phyloP scores from a whole-genome alignment of 1,139 yeast genomes.

The Candida labiduridarum region DNA sequence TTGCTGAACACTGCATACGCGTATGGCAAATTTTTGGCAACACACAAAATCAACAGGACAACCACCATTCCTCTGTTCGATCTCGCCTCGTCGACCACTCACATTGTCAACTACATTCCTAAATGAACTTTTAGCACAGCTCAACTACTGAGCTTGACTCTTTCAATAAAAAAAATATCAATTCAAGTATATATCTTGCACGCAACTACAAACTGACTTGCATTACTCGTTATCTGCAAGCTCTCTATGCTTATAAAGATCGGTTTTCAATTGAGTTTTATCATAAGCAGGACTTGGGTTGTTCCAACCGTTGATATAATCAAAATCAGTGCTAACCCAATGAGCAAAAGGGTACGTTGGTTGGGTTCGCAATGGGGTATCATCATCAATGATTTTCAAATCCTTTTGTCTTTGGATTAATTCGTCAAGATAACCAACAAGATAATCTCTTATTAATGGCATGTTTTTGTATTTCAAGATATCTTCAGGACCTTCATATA shows the following conservation, averaged over 20 bases:
- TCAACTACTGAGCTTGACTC: no score
- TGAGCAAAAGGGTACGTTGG: conserved; percentile 66
- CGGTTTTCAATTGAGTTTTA: conserved; percentile 23
- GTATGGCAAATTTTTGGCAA: no score
- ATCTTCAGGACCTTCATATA: conserved; percentile 67
- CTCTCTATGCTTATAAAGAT: conserved; percentile 23
- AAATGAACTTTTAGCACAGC: no score
- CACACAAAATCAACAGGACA: no score
- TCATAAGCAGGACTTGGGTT: conserved; percentile 36
- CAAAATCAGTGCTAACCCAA: conserved; percentile 47
- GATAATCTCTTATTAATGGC: conserved; percentile 57
- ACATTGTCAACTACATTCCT: no score
- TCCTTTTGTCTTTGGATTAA: conserved; percentile 60
- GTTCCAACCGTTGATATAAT: conserved; percentile 50
- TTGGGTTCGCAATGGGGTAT: conserved; percentile 60
- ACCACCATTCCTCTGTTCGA: no score
- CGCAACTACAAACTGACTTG: conserved; percentile 15
- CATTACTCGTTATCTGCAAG: conserved; percentile 29
- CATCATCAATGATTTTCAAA: conserved; percentile 54
- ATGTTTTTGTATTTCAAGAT: conserved; percentile 67
- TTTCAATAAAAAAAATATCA: no score
- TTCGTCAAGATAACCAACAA: conserved; percentile 57
- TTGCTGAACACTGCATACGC: no score
- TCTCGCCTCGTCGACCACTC: no score
- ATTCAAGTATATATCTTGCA: no score